Percentiles rank a stretch among this genome's conserved stretches.
phyloP scores from a whole-genome alignment of 2,329 filamentous ascomycete genomes.

The Penicillium crustosum region DNA sequence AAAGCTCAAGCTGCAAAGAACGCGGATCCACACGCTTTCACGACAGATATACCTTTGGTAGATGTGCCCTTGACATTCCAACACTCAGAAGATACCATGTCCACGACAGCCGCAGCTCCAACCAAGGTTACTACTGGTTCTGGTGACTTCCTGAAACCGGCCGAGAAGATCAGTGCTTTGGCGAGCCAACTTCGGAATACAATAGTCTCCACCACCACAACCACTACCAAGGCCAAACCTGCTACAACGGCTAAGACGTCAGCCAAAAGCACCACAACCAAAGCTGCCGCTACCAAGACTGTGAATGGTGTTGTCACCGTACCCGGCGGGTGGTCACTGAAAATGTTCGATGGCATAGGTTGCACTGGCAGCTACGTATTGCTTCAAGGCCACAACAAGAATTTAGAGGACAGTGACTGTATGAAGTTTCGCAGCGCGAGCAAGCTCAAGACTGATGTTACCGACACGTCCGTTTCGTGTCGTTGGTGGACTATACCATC shows the following conservation, averaged over 20 bases:
- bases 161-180: neutral
- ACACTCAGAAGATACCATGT: neutral
- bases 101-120: neutral
- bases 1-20: neutral
- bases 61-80: neutral
- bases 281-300: neutral
- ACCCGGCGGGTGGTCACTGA: neutral
- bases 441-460: neutral
- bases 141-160: neutral
- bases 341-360: neutral
- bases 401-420: neutral
- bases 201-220: neutral
- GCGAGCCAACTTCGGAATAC: neutral
- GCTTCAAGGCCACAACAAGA: constrained; percentile 4
- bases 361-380: neutral
- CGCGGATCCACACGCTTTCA: neutral
- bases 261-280: neutral
- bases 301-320: neutral
- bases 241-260: neutral
- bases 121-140: neutral
- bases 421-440: neutral
- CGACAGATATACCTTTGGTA: neutral
- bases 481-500: neutral
- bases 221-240: no score
- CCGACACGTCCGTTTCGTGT: neutral